Conservation (phyloP, 192 early-diverging fungal species). For the Dissophora globulifera region DNA sequence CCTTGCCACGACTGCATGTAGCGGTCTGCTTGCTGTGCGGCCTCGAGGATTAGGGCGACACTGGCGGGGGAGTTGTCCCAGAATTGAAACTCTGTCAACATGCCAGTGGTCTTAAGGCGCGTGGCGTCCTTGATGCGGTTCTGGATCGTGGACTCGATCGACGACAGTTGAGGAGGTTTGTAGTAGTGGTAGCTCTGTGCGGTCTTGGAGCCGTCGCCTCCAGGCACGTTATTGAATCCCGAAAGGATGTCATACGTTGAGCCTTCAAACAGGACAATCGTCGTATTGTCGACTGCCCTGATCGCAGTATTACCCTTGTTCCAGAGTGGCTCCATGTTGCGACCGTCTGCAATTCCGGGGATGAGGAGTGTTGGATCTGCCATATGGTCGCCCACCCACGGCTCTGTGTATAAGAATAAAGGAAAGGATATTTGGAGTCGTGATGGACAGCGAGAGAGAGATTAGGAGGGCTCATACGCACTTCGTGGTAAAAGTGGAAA, state of each 20-base stretch:
- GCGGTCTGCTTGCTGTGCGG: slow-evolving; percentile 55
- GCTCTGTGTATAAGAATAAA: slow-evolving; percentile 50
- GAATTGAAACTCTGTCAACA: slow-evolving; percentile 67
- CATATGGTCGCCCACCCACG: slow-evolving; percentile 63
- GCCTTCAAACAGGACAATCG: slow-evolving; percentile 67
- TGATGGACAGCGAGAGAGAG: too few relatives aligned
- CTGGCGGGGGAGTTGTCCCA: slow-evolving; percentile 51
- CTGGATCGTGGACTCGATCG: slow-evolving; percentile 46
- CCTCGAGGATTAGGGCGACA: slow-evolving; percentile 44
- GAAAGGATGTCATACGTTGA: slow-evolving; percentile 55
- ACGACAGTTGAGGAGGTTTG: slow-evolving; percentile 56
- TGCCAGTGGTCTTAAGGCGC: slow-evolving; percentile 56
- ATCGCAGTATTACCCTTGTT: slow-evolving; percentile 59
- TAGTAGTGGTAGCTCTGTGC: slow-evolving; percentile 67
- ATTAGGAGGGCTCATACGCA: too few relatives aligned
- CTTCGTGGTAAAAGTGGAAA: neutral
- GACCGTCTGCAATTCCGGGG: slow-evolving; percentile 55
- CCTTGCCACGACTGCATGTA: slow-evolving; percentile 66
- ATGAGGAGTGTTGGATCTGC: slow-evolving; percentile 56
- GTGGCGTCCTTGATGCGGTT: slow-evolving; percentile 57
- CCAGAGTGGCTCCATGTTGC: slow-evolving; percentile 64
- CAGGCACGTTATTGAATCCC: slow-evolving; percentile 61
- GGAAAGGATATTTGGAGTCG: neutral
- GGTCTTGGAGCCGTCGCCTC: slow-evolving; percentile 60
- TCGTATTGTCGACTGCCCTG: slow-evolving; percentile 61